Percentiles rank a stretch among this genome's conserved stretches.
Conservation (phyloP, 192 early-diverging fungal genomes). For the Helicostylum pulchrum region DNA sequence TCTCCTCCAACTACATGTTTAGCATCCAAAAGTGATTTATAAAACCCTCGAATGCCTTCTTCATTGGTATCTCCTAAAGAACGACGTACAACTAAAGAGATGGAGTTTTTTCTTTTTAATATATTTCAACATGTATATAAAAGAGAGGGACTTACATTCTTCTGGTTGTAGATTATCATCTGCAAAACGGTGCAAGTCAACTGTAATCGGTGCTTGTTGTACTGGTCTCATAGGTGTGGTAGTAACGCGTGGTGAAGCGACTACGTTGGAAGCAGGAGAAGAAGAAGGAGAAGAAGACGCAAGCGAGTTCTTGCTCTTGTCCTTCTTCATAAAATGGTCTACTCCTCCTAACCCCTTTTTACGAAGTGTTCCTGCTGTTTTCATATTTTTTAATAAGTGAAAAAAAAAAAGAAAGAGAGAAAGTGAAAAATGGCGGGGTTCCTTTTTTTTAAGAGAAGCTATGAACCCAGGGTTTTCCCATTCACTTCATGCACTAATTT, state of each 20-base stretch:
- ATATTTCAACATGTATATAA: neutral
- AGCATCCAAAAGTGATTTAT: conserved; percentile 57
- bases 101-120: too few relatives aligned
- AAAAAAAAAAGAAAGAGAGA: neutral
- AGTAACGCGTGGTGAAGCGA: neutral
- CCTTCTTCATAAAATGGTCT: conserved; percentile 16
- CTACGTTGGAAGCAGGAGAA: neutral
- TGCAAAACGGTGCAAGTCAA: conserved; percentile 29
- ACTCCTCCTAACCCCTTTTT: conserved; percentile 13
- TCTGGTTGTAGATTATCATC: conserved; percentile 31
- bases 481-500: too few relatives aligned
- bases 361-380: conserved; percentile 11
- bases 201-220: conserved; percentile 13
- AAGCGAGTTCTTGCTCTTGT: conserved; percentile 7
- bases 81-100: conserved; percentile 46
- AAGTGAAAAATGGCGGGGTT: neutral
- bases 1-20: conserved; percentile 65
- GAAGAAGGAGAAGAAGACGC: neutral
- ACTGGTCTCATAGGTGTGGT: neutral
- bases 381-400: neutral
- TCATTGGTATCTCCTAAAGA: conserved; percentile 54
- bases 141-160: conserved; percentile 17
- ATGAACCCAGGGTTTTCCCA: too few relatives aligned
- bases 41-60: conserved; percentile 55
- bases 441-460: too few relatives aligned